Evolutionary conservation across 1,284 basidiomycete species (phyloP).

Genomic region (Polyporus tsugae): DNA sequence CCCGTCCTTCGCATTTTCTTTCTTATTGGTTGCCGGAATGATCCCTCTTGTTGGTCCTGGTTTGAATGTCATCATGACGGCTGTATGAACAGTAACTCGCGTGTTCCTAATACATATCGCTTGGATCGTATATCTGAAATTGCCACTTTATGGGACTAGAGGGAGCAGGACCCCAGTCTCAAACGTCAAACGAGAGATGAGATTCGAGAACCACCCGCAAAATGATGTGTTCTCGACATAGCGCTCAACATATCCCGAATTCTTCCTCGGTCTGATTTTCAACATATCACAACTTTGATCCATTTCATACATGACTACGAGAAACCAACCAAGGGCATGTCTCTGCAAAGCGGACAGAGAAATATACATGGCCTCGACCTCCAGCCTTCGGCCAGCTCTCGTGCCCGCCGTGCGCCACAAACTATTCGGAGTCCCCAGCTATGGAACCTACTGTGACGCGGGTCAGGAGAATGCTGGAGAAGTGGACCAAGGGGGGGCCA

Average conservation of each 20-base stretch:
- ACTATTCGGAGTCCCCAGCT: background rate
- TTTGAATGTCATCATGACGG: no score
- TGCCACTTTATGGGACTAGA: no score
- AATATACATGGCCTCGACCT: background rate
- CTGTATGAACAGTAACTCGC: background rate
- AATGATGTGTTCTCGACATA: slow-evolving; percentile 4
- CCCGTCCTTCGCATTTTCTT: no score
- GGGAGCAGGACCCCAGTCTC: no score
- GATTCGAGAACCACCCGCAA: no score
- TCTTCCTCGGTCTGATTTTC: background rate
- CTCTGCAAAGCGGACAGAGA: background rate
- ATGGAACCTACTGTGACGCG: background rate
- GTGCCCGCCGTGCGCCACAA: background rate
- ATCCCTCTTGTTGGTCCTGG: no score
- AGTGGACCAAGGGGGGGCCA: slow-evolving; percentile 5
- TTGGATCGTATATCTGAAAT: no score
- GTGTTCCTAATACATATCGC: no score
- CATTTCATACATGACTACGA: background rate
- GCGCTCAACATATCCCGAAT: background rate
- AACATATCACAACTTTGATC: background rate
- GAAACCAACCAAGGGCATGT: background rate
- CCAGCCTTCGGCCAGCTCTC: slow-evolving; percentile 12
- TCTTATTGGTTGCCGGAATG: no score
- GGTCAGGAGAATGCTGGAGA: background rate
- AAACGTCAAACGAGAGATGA: no score